phyloP scores from a whole-genome alignment of 2,329 filamentous ascomycete genomes.

The Alternaria longipes region DNA sequence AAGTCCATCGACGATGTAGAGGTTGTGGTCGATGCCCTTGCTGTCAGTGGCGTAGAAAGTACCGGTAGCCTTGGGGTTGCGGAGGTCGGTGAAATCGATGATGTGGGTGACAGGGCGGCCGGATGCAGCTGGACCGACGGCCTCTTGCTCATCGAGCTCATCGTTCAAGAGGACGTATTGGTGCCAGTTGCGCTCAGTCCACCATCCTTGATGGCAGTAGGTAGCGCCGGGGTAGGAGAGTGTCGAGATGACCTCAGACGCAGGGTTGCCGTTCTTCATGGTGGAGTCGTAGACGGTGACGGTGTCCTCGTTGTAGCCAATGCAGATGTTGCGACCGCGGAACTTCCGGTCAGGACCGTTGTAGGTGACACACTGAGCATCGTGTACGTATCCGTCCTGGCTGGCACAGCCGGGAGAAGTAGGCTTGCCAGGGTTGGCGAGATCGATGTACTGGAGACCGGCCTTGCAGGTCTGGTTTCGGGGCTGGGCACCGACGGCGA shows the following conservation, averaged over 20 bases:
- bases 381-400: conserved; percentile 67
- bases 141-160: conserved; percentile 44
- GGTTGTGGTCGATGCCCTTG: conserved; percentile 56
- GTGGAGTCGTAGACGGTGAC: conserved; percentile 63
- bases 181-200: conserved; percentile 53
- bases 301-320: conserved; percentile 64
- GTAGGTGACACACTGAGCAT: conserved; percentile 67
- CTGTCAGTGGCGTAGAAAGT: conserved; percentile 51
- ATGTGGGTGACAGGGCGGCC: conserved; percentile 48
- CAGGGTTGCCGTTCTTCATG: conserved; percentile 62
- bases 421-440: conserved; percentile 63
- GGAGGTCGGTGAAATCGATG: conserved; percentile 46
- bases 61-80: conserved; percentile 52
- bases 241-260: conserved; percentile 64
- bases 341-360: conserved; percentile 61
- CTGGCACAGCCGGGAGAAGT: conserved; percentile 62
- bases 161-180: conserved; percentile 48
- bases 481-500: conserved; percentile 46
- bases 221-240: conserved; percentile 63
- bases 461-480: conserved; percentile 55
- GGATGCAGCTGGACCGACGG: conserved; percentile 40
- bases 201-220: conserved; percentile 69
- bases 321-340: conserved; percentile 63
- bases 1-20: conserved; percentile 54
- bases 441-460: conserved; percentile 67